Evolutionary conservation across 306 rosid genomes (phyloP), one percentile per base, ranked within the genome.

Genomic region (Oxytropis ochrocephala): DNA sequence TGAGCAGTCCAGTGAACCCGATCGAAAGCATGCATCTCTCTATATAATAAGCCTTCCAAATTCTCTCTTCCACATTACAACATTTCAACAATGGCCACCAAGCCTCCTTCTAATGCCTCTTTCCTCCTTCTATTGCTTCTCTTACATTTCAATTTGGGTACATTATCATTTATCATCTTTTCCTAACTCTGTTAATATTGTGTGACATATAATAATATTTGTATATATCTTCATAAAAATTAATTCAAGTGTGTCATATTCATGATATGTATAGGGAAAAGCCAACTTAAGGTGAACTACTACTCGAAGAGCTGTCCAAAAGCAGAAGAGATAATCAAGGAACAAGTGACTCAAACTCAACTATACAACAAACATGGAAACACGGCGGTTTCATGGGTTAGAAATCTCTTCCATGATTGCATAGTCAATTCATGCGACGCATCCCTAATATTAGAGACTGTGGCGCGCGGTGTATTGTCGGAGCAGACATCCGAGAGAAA

Each of bases 381-480:
- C 76, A 88, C 97, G 0, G 95, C 97, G 5, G 80, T 88, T 63
- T 87, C 96, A 0, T 94, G 97, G 99, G 51, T 94, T 19, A 79
- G 99, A 87, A 94, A 94, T 80, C 96, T 88, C 69, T 94, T 94
- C 88, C 97, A 94, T 39, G 97, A 91, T 50, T 91, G 99, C 74
- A 29, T 87, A 16, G 96, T 92, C 19, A 67, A 88, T 96, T 86
- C 96, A 44, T 93, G 97, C 16, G 99, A 95, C 39, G 99, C 97
- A 4, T 95, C 99, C 4, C 52, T 91, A 0, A 59, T 95, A 9
- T 67, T 95, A 62, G 85, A 61, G 48, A 78, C 83, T n/a, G n/a
- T n/a, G 2, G 69, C 4, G 12, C 86, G 75, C 0, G 87, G 80
- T 0, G 72, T 91, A 1, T 75, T 83, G 54, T 91, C 97, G 9